Conservation (phyloP, 2,329 filamentous ascomycete genomes). For the Diaporthe sp. region DNA sequence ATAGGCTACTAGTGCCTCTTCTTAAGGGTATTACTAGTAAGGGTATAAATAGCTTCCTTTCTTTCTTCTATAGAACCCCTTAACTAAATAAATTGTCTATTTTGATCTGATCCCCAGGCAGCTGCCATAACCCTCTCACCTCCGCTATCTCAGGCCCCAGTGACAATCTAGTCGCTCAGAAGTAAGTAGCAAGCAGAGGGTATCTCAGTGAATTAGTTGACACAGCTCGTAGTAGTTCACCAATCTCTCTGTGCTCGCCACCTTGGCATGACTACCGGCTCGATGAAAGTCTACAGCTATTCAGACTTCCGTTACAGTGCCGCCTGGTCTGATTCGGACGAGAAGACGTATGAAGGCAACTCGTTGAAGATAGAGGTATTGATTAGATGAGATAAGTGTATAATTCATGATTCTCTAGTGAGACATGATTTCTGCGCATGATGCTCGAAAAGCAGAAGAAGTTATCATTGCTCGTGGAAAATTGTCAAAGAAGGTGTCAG, state of each 20-base stretch:
- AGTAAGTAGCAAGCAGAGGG: neutral
- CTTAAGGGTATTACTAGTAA: too few relatives aligned
- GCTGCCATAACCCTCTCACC: neutral
- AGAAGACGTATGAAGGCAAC: neutral
- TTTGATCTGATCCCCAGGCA: too few relatives aligned
- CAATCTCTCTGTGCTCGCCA: neutral
- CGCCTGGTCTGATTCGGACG: neutral
- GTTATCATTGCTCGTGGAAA: neutral
- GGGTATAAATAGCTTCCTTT: too few relatives aligned
- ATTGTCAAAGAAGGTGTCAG: neutral
- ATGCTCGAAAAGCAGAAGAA: neutral
- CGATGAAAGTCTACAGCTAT: too few relatives aligned
- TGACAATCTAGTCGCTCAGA: neutral
- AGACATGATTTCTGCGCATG: too few relatives aligned
- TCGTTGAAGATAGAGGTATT: neutral
- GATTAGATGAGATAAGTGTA: rapidly evolving
- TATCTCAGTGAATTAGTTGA: neutral
- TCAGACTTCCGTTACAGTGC: neutral
- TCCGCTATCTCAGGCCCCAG: neutral
- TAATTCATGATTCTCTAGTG: too few relatives aligned
- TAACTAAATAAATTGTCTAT: too few relatives aligned
- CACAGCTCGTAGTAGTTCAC: neutral
- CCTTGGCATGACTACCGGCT: neutral
- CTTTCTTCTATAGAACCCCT: too few relatives aligned
- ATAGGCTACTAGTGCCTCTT: too few relatives aligned